These are phyloP conservation scores for Besnoitia besnoiti DNA, from an alignment of 169 alveolate genomes.

Conservation along the genomic window DNA sequence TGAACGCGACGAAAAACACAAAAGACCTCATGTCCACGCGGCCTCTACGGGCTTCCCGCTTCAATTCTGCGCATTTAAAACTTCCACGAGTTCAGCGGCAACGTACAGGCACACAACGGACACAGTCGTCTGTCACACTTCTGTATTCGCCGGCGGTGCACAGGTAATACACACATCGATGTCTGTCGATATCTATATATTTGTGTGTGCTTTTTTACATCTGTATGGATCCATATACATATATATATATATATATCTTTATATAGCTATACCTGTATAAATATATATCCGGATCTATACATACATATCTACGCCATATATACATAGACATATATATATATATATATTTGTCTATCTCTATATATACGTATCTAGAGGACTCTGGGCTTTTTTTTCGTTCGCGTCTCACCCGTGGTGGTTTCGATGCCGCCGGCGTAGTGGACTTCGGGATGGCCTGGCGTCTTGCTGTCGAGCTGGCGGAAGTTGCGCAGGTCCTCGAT, in stretches of 20 bases:
- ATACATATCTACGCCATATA: not conserved
- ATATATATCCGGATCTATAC: not conserved
- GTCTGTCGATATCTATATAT: no score
- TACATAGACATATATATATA: not conserved
- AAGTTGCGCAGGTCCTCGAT: constrained; percentile 77
- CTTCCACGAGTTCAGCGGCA: no score
- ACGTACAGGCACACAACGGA: not conserved
- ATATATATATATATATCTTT: not conserved
- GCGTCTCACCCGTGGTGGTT: constrained; percentile 56
- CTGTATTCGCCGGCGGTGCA: no score
- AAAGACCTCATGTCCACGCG: not conserved
- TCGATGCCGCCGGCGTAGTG: constrained; percentile 66
- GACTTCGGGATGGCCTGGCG: constrained; percentile 85
- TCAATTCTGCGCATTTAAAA: not conserved
- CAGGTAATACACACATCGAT: no score
- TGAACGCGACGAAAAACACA: constrained; percentile 29
- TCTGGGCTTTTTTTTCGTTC: no score
- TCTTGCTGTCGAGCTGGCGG: constrained; percentile 77
- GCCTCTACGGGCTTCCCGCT: not conserved
- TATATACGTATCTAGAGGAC: not conserved
- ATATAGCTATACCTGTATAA: not conserved
- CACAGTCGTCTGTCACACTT: not conserved
- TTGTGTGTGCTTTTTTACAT: no score
- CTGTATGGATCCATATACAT: not conserved
- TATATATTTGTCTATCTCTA: no score